Evolutionary conservation across 176 grass and related monocot species (phyloP).

Genomic region (Cenchrus fungigraminus): DNA sequence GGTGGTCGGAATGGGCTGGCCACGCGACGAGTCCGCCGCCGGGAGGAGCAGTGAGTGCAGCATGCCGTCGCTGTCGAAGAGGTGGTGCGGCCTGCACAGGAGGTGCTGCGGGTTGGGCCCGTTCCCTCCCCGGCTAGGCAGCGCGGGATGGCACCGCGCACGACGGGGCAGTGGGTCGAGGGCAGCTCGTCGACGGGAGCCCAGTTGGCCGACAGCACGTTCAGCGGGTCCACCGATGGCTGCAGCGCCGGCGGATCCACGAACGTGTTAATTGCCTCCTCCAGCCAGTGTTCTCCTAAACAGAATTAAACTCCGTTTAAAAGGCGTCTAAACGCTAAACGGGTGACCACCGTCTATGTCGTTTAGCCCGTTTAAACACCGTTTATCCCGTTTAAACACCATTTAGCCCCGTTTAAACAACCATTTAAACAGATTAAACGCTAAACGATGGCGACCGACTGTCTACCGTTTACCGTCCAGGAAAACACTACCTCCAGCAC

Average conservation of each 20-base stretch:
- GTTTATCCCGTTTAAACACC: too few species aligned
- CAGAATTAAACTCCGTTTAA: too few species aligned
- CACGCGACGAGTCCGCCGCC: background rate
- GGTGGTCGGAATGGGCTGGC: too few species aligned
- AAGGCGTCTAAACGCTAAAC: too few species aligned
- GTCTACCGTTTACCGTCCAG: too few species aligned
- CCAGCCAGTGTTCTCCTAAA: constrained; percentile 26
- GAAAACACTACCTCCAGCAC: background rate
- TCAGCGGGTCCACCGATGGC: constrained; percentile 76
- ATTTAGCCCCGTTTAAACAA: too few species aligned
- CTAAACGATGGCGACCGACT: too few species aligned
- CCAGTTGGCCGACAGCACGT: constrained; percentile 75
- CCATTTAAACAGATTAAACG: too few species aligned
- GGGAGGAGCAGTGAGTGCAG: constrained; percentile 91
- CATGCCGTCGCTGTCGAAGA: constrained; percentile 97
- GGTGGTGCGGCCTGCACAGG: constrained; percentile 76
- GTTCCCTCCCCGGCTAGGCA: constrained; percentile 87
- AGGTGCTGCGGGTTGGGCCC: constrained; percentile 93
- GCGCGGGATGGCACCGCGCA: constrained; percentile 72
- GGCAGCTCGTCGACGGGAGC: constrained; percentile 85
- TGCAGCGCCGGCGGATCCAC: constrained; percentile 75
- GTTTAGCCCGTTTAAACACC: too few species aligned
- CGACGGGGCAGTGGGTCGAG: constrained; percentile 64
- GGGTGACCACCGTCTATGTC: too few species aligned
- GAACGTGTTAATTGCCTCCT: constrained; percentile 89